These are phyloP conservation scores for Coniochaeta sp. DNA, from an alignment of 2,329 filamentous ascomycete species.

Conservation along the genomic window DNA sequence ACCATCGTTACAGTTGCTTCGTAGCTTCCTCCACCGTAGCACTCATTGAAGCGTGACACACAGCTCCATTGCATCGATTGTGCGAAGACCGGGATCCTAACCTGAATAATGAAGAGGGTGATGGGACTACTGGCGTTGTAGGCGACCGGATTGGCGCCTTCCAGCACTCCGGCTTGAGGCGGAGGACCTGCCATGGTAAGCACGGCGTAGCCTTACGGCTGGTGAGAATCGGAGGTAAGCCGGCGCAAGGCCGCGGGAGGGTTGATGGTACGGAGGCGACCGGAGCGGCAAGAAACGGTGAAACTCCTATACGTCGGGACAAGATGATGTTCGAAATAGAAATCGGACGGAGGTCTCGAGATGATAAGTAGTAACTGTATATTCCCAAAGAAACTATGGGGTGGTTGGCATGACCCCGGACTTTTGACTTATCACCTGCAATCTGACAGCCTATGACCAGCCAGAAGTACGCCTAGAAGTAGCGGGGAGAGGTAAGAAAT, in stretches of 20 bases:
- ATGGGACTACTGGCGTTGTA: conserved; percentile 60
- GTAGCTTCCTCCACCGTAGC: background rate
- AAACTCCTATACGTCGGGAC: background rate
- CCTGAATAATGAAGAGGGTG: conserved; percentile 64
- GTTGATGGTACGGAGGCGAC: no score
- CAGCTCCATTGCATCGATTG: no score
- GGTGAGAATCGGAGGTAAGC: background rate
- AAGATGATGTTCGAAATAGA: background rate
- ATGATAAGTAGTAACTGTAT: background rate
- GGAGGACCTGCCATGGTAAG: conserved; percentile 12
- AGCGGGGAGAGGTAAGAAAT: background rate
- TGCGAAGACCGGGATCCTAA: conserved; percentile 18
- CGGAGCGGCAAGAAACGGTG: background rate
- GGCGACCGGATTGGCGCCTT: conserved; percentile 53
- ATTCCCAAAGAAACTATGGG: background rate
- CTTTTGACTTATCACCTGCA: background rate
- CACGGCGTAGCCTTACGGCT: background rate
- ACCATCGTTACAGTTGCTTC: background rate
- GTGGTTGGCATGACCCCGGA: background rate
- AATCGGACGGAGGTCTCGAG: background rate
- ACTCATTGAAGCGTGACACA: background rate
- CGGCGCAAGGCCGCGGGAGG: background rate
- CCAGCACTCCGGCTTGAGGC: conserved; percentile 46
- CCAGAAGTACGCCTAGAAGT: background rate
- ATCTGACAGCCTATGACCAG: background rate